Conservation (phyloP, 2,329 filamentous ascomycete species). For the Fusarium brevicatenulatum region DNA sequence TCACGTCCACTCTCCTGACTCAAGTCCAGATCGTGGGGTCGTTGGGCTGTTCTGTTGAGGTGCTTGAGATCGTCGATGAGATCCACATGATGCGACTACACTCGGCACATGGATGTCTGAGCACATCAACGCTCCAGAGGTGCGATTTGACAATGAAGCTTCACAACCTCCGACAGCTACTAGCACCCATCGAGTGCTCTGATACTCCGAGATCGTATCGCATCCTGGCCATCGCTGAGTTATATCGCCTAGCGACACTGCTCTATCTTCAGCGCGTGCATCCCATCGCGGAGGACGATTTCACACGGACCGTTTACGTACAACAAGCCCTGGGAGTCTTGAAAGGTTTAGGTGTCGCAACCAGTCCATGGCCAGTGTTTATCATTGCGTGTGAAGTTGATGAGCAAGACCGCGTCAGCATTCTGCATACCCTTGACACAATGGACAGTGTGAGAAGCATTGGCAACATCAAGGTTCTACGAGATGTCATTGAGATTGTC, state of each 20-base stretch:
- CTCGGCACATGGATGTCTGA: accelerated
- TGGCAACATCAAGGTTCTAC: background rate
- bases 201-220: background rate
- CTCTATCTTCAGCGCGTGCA: background rate
- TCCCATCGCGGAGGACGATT: background rate
- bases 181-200: background rate
- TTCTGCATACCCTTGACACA: background rate
- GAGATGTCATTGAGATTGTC: background rate
- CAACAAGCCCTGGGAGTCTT: background rate
- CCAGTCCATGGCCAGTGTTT: background rate
- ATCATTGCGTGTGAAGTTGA: background rate
- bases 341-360: background rate
- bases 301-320: background rate
- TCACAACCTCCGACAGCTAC: background rate
- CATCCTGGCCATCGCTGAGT: background rate
- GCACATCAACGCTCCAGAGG: background rate
- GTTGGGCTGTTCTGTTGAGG: background rate
- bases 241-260: background rate
- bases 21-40: background rate
- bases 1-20: background rate
- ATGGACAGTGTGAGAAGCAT: background rate
- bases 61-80: background rate
- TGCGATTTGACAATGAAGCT: background rate
- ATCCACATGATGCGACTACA: background rate
- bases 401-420: background rate